phyloP scores from a whole-genome alignment of 2,329 filamentous ascomycete genomes.

The Berkeleyomyces rouxiae region DNA sequence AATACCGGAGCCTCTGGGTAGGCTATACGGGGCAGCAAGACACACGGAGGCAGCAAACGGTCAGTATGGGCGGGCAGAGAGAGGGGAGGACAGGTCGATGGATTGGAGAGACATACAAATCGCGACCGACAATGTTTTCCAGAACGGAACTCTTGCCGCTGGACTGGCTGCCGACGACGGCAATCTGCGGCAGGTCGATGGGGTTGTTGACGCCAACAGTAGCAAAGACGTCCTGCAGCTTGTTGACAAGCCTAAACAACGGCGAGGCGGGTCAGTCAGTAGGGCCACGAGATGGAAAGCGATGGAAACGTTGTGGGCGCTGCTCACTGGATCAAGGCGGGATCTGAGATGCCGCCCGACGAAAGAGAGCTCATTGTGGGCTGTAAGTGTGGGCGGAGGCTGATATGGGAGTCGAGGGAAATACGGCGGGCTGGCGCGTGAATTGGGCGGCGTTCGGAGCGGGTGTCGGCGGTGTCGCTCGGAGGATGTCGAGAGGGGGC shows the following conservation, averaged over 20 bases:
- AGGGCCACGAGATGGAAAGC: background rate
- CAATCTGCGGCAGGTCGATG: slow-evolving; percentile 96
- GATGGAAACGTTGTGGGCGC: slow-evolving; percentile 7
- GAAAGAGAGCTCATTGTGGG: slow-evolving; percentile 12
- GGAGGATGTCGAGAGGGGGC: background rate
- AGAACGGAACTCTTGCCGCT: slow-evolving; percentile 98
- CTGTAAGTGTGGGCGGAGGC: background rate
- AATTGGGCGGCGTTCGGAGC: background rate
- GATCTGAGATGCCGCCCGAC: slow-evolving; percentile 47
- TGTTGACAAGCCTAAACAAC: slow-evolving; percentile 66
- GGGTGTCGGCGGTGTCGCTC: background rate
- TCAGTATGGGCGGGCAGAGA: slow-evolving; percentile 10
- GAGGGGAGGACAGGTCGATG: slow-evolving; percentile 10
- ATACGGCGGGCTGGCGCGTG: background rate
- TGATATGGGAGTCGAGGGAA: background rate
- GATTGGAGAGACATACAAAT: slow-evolving; percentile 57
- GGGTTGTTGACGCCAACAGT: slow-evolving; percentile 98
- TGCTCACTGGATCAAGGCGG: slow-evolving; percentile 45
- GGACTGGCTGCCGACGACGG: slow-evolving; percentile 93
- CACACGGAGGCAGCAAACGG: slow-evolving; percentile 16
- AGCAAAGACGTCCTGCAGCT: slow-evolving; percentile 97
- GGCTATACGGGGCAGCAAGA: slow-evolving; percentile 33
- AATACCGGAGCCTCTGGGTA: slow-evolving; percentile 94
- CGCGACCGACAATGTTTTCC: slow-evolving; percentile 95
- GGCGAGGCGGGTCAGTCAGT: slow-evolving; percentile 13